Evolutionary conservation across 2,329 filamentous ascomycete genomes (phyloP).

Genomic region (Botrytis fabae): DNA sequence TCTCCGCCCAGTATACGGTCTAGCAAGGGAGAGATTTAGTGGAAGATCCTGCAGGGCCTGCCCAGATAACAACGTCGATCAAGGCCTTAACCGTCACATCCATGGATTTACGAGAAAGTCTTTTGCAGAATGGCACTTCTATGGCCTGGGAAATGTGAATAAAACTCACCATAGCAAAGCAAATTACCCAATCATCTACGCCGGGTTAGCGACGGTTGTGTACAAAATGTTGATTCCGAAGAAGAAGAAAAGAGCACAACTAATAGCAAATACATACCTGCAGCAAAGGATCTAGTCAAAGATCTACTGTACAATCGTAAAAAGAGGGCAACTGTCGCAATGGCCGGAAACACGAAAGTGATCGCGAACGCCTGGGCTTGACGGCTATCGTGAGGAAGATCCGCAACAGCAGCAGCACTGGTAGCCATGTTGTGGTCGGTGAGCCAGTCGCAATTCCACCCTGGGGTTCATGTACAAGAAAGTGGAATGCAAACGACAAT

Average conservation of each 20-base stretch:
- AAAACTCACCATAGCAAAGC: conserved; percentile 12
- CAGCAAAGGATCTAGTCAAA: conserved; percentile 12
- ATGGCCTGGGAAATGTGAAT: not conserved
- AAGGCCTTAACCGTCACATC: not conserved
- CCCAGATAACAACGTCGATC: not conserved
- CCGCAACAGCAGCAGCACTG: not conserved
- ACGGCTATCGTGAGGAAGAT: conserved; percentile 11
- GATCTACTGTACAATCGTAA: conserved; percentile 13
- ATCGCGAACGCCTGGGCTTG: not conserved
- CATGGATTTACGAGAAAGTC: not conserved
- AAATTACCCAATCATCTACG: conserved; percentile 18
- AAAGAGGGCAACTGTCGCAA: conserved; percentile 9
- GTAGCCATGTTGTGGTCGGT: not conserved
- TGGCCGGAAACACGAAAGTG: conserved; percentile 6
- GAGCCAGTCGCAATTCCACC: not conserved
- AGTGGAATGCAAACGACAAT: not conserved
- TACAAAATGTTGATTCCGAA: not conserved
- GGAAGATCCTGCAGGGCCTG: not conserved
- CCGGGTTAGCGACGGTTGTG: not conserved
- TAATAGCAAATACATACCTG: conserved; percentile 37
- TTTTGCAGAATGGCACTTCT: not conserved
- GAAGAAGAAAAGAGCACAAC: conserved; percentile 27
- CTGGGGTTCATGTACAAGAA: not conserved
- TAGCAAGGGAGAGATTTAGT: not conserved
- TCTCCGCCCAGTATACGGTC: conserved; percentile 13